Conservation (phyloP, 148 eudicot species). For the Mesembryanthemum crystallinum region DNA sequence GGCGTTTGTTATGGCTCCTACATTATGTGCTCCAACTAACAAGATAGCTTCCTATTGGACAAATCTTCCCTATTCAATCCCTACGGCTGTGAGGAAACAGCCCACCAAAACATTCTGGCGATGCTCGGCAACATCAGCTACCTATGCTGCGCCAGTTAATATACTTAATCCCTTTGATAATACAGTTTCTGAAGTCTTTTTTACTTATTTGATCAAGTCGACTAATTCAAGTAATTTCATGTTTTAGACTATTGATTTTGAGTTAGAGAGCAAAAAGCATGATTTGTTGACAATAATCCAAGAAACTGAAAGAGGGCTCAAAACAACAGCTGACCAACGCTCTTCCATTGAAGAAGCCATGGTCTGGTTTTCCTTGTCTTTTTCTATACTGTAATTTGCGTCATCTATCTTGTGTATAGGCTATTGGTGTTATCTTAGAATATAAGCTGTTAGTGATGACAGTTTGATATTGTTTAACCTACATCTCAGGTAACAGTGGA, state of each 20-base stretch:
- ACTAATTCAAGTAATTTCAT: conserved; percentile 26
- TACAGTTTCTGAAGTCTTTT: background rate
- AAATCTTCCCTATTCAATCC: conserved; percentile 12
- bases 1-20: conserved; percentile 34
- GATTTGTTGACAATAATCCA: conserved; percentile 60
- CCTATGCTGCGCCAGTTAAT: conserved; percentile 25
- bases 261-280: conserved; percentile 63
- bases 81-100: conserved; percentile 14
- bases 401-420: background rate
- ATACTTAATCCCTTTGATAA: conserved; percentile 5
- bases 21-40: conserved; percentile 7
- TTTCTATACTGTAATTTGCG: background rate
- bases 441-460: background rate
- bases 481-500: conserved; percentile 62
- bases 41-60: conserved; percentile 10
- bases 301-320: conserved; percentile 72
- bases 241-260: conserved; percentile 34
- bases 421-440: background rate
- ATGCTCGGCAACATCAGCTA: conserved; percentile 27
- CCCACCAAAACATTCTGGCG: conserved; percentile 20
- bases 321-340: conserved; percentile 63
- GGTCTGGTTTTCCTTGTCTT: conserved; percentile 25
- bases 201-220: conserved; percentile 25
- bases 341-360: conserved; percentile 78
- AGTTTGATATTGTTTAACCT: conserved; percentile 3